Conservation (phyloP, 2,329 filamentous ascomycete genomes). For the Helotiales sp. region DNA sequence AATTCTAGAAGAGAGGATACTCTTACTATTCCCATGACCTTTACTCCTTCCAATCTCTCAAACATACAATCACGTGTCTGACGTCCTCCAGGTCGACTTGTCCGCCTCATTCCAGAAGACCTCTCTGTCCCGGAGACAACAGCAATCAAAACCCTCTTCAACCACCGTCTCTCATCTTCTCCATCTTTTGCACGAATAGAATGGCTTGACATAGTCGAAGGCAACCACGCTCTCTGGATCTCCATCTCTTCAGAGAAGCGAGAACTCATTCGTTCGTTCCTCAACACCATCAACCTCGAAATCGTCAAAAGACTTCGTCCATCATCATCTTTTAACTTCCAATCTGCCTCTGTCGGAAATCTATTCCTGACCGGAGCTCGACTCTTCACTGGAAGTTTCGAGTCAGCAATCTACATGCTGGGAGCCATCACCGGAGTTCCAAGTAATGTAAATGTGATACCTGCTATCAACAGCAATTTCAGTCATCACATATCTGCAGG, state of each 20-base stretch:
- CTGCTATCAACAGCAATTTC: constrained; percentile 93
- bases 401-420: constrained; percentile 87
- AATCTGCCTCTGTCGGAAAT: constrained; percentile 74
- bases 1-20: background rate
- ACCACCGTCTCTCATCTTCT: constrained; percentile 73
- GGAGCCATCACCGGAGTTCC: constrained; percentile 86
- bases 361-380: constrained; percentile 81
- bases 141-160: constrained; percentile 83
- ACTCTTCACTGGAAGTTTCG: constrained; percentile 89
- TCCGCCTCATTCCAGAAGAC: constrained; percentile 79
- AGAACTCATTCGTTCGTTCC: constrained; percentile 74
- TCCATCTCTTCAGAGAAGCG: constrained; percentile 69
- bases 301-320: constrained; percentile 75
- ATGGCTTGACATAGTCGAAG: constrained; percentile 89
- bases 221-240: constrained; percentile 74
- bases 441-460: constrained; percentile 73
- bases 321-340: constrained; percentile 74
- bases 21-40: background rate
- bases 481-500: constrained; percentile 90
- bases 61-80: constrained; percentile 2
- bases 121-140: constrained; percentile 60
- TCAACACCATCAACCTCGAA: constrained; percentile 76
- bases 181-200: constrained; percentile 65
- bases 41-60: background rate
- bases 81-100: constrained; percentile 68